Conservation (phyloP, 306 rosid genomes). For the Mimosa pudica region DNA sequence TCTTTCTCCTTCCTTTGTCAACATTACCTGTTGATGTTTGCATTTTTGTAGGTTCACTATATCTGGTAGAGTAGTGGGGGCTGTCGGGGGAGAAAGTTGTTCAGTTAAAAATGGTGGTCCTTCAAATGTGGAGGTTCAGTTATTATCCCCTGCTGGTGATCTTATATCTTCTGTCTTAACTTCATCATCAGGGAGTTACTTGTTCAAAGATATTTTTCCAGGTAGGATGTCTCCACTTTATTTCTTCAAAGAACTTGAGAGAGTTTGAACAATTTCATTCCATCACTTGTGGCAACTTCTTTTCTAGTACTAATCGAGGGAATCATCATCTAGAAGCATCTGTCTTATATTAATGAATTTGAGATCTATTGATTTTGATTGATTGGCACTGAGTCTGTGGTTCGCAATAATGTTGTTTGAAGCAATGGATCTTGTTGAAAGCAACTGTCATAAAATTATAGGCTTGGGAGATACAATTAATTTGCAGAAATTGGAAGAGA, state of each 20-base stretch:
- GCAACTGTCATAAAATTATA: constrained; percentile 6
- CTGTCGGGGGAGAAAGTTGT: constrained; percentile 89
- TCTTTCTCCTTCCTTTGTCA: constrained; percentile 26
- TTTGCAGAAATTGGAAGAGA: constrained; percentile 5
- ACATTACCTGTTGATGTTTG: constrained; percentile 31
- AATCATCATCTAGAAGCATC: constrained; percentile 8
- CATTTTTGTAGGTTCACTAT: constrained; percentile 70
- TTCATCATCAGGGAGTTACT: constrained; percentile 71
- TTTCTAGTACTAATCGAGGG: constrained; percentile 24
- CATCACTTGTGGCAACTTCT: constrained; percentile 12
- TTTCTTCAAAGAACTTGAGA: constrained; percentile 22
- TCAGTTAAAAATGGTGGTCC: constrained; percentile 78
- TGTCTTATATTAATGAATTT: constrained; percentile 17
- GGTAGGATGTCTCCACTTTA: constrained; percentile 51
- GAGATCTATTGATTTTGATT: constrained; percentile 8
- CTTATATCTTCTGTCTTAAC: constrained; percentile 72
- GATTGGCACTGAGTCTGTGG: not conserved
- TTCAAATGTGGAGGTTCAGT: constrained; percentile 75
- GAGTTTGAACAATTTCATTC: constrained; percentile 11
- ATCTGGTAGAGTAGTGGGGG: constrained; percentile 91
- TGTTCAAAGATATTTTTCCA: constrained; percentile 82
- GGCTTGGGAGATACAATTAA: not conserved
- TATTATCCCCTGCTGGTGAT: constrained; percentile 67
- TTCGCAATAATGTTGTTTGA: constrained; percentile 2
- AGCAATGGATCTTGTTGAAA: constrained; percentile 5